These are phyloP conservation scores for Pythium aristosporum DNA, from an alignment of 352 stramenopile genomes.

Conservation along the genomic window DNA sequence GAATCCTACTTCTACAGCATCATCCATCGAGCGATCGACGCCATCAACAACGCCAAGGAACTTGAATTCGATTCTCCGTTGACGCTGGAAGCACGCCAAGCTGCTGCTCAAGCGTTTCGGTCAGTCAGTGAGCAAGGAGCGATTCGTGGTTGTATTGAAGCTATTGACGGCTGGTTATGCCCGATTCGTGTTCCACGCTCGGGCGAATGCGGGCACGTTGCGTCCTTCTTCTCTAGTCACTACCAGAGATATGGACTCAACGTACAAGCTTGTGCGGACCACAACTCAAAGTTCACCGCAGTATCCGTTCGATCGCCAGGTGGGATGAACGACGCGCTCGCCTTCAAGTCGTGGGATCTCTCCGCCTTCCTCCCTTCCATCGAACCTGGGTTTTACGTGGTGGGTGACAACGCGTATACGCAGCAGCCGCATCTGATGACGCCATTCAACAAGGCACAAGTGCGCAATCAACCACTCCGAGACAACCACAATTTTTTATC, in stretches of 20 bases:
- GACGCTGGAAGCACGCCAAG: not conserved
- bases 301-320: not conserved
- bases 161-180: constrained; percentile 5
- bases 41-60: not conserved
- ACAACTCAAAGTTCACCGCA: not conserved
- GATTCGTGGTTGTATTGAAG: not conserved
- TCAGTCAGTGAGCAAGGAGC: not conserved
- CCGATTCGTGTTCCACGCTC: not conserved
- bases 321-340: constrained; percentile 1
- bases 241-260: constrained; percentile 7
- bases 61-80: not conserved
- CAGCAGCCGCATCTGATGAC: not conserved
- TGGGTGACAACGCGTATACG: constrained; percentile 6
- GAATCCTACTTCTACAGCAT: not conserved
- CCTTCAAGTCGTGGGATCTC: not conserved
- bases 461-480: not conserved
- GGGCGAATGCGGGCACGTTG: not conserved
- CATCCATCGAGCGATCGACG: not conserved
- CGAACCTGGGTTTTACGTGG: not conserved
- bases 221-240: constrained; percentile 6
- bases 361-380: not conserved
- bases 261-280: constrained; percentile 5
- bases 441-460: constrained; percentile 5
- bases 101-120: not conserved
- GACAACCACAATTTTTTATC: constrained; percentile 7